Evolutionary conservation across 2,329 filamentous ascomycete genomes (phyloP), one percentile per base, ranked within the genome.

Genomic region (Periconia sp.): DNA sequence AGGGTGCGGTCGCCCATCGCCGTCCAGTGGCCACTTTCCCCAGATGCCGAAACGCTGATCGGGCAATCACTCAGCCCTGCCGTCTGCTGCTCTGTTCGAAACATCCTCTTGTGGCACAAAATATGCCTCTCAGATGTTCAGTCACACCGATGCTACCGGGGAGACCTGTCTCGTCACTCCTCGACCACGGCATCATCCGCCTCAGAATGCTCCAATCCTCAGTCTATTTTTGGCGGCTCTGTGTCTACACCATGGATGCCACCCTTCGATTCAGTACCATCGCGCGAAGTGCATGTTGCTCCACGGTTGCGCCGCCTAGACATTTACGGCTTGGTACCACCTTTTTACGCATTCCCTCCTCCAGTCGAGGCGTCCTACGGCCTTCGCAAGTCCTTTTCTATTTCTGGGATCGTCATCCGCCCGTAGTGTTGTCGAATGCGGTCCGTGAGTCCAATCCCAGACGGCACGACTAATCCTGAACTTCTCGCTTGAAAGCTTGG

Each of bases 31-130:
- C 16, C 13, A 36, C 16, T 17, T 38, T 26, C 37, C 46, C 25
- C 46, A 50, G 26, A 33, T 52, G 16, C 57, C 41, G 50, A 53
- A 28, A 46, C 40, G 28, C 37, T 37, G 39, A 47, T 25, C 30
- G 18, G 11, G 16, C 31, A 7, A 15, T 34, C 19, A 13, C 25
- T 32, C 39, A 25, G 17, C 23, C 45, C 54, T n/a, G 47, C 46
- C 5, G n/a, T n/a, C n/a, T n/a, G n/a, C n/a, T n/a, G n/a, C n/a
- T n/a, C n/a, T n/a, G n/a, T n/a, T n/a, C n/a, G n/a, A n/a, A n/a
- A n/a, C n/a, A n/a, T n/a, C n/a, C n/a, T n/a, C n/a, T n/a, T n/a
- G n/a, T n/a, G n/a, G n/a, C n/a, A n/a, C n/a, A n/a, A n/a, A n/a
- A n/a, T n/a, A n/a, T 21, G 16, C 7, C 17, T 34, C 31, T 6